phyloP scores from a whole-genome alignment of 176 grass and related monocot species.

The Bromus sterilis region DNA sequence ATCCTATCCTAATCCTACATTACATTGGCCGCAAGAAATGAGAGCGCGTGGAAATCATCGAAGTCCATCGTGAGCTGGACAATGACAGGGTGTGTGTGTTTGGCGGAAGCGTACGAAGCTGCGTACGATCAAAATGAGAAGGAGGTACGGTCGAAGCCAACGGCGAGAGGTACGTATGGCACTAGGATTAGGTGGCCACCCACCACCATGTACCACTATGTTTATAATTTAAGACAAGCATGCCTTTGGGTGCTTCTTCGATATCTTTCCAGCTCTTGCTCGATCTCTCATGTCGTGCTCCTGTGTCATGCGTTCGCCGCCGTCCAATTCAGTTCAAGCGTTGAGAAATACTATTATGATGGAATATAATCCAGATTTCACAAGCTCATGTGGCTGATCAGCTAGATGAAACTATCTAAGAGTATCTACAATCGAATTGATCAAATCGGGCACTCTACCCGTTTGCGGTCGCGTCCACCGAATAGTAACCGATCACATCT shows the following conservation, averaged over 20 bases:
- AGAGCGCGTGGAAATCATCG: neutral
- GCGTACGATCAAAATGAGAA: neutral
- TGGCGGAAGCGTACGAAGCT: neutral
- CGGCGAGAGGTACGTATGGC: neutral
- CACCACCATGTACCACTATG: neutral
- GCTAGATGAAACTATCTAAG: too few species aligned
- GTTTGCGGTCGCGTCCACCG: too few species aligned
- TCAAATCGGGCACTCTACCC: too few species aligned
- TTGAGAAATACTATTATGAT: neutral
- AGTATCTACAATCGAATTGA: too few species aligned
- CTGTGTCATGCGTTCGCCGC: neutral
- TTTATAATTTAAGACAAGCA: neutral
- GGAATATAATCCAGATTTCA: neutral
- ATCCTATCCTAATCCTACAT: neutral
- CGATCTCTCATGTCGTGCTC: neutral
- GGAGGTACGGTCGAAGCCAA: neutral
- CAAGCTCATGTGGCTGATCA: too few species aligned
- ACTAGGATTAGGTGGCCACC: neutral
- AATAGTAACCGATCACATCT: too few species aligned
- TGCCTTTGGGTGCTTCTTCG: neutral
- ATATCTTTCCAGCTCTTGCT: neutral
- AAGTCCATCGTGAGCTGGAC: neutral
- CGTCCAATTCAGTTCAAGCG: too few species aligned
- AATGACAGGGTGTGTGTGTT: neutral
- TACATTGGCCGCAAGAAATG: neutral